Evolutionary conservation across 768 basidiomycete genomes (phyloP).

Genomic region (Cystofilobasidium capitatum): DNA sequence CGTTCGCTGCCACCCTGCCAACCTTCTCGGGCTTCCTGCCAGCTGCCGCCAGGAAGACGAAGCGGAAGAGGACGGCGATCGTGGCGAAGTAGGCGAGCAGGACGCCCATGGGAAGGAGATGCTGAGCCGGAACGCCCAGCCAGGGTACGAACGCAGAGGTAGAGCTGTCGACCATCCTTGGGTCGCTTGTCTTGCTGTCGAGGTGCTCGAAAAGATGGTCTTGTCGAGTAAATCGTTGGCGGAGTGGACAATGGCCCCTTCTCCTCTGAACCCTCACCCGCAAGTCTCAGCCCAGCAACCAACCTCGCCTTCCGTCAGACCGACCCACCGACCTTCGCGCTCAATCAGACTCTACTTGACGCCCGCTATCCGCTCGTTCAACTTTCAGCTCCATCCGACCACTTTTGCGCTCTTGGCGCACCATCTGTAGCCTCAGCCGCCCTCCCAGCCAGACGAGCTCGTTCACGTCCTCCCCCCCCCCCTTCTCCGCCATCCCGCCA

Average conservation of each 20-base stretch:
- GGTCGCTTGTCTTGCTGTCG: too few relatives aligned
- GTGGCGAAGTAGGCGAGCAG: conserved; percentile 40
- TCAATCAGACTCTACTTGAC: too few relatives aligned
- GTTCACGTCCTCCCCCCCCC: not conserved
- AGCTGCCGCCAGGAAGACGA: conserved; percentile 34
- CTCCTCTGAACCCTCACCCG: too few relatives aligned
- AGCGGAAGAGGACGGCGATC: conserved; percentile 36
- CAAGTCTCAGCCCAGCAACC: too few relatives aligned
- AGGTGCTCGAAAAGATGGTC: too few relatives aligned
- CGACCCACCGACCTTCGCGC: too few relatives aligned
- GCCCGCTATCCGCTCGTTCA: too few relatives aligned
- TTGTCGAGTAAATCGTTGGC: too few relatives aligned
- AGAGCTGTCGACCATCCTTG: not conserved
- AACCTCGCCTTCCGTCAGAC: too few relatives aligned
- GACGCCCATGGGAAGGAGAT: conserved; percentile 23
- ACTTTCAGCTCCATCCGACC: too few relatives aligned
- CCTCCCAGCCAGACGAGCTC: not conserved
- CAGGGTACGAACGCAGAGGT: not conserved
- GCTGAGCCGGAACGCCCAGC: not conserved
- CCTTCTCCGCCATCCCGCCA: not conserved
- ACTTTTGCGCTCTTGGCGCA: not conserved
- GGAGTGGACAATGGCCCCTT: too few relatives aligned
- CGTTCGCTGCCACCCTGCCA: too few relatives aligned
- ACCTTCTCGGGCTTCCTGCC: not conserved
- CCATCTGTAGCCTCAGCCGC: not conserved